A percentile compares a stretch with the other conserved stretches of the same genome.
Evolutionary conservation across 176 grass and related monocot species (phyloP).

Genomic region (Dactylis glomerata): DNA sequence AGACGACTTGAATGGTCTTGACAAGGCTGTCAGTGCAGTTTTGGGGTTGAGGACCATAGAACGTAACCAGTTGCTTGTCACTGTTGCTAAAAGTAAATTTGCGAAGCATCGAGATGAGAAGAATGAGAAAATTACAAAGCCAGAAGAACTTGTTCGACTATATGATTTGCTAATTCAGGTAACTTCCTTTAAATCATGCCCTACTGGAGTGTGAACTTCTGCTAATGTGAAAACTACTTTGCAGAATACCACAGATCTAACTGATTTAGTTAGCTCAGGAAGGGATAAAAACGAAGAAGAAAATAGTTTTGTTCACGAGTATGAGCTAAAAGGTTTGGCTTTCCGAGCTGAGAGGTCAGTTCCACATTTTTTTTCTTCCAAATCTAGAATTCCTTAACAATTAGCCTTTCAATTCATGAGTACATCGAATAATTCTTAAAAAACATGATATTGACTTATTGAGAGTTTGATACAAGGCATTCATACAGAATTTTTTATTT

Average conservation of each 20-base stretch:
- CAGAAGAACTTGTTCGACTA: conserved; percentile 96
- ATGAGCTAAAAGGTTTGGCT: conserved; percentile 64
- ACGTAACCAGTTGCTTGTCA: conserved; percentile 81
- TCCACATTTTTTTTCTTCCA: background rate
- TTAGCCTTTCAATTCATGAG: background rate
- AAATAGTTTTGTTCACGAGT: conserved; percentile 66
- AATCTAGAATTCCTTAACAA: background rate
- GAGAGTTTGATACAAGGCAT: conserved; percentile 10
- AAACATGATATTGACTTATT: background rate
- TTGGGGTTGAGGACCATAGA: conserved; percentile 89
- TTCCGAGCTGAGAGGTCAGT: conserved; percentile 84
- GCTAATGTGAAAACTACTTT: conserved; percentile 31
- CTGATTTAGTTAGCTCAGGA: conserved; percentile 93
- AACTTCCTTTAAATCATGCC: conserved; percentile 12
- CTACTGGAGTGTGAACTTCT: conserved; percentile 33
- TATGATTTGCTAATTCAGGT: conserved; percentile 96
- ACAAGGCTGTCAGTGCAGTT: conserved; percentile 95
- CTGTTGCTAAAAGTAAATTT: conserved; percentile 96
- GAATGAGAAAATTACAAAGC: conserved; percentile 86
- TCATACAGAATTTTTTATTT: background rate
- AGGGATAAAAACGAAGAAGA: conserved; percentile 90
- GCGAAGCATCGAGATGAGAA: conserved; percentile 80
- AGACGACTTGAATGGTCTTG: conserved; percentile 93
- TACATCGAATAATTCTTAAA: background rate
- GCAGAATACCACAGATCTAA: conserved; percentile 91